Evolutionary conservation across 1,284 basidiomycete species (phyloP), one percentile per base, ranked within the genome.

Genomic region (Cutaneotrichosporon sp.): DNA sequence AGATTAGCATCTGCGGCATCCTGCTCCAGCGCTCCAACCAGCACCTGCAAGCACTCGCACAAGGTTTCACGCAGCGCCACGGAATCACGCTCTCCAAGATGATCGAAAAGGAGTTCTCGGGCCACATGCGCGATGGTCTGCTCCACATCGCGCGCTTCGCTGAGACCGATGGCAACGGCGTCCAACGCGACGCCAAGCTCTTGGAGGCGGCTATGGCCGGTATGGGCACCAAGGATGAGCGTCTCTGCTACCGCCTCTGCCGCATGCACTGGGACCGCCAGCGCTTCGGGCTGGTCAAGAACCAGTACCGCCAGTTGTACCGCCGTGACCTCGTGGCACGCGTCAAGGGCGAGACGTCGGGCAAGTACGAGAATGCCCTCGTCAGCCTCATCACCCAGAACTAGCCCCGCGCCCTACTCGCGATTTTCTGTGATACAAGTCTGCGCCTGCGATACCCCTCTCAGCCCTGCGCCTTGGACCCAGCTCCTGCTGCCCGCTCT

Each of bases 151-250:
- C 73, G 21, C 66, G 70, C 22, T 73, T 69, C 8, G 74, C 69
- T 38, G 81, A 82, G 66, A 66, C 60, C 31, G 78, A 79, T 47
- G 79, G 79, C 2, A 71, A 74, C 57, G 80, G 79, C 50, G 73
- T 81, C 14, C 64, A 74, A 21, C 70, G 79, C 31, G 80, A 81
- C 69, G 74, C 72, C 0, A 71, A 76, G 58, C 59, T 76, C 36
- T 65, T 82, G 49, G 73, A 81, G 61, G 72, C 64, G 5, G 75
- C 77, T 26, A 81, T 80, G 79, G 57, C 68, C 0, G 80, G 80
- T n/a, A 69, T 75, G 70, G 80, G 79, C 34, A 81, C 80, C 9
- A 81, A 81, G 69, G 80, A 82, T 62, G 81, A 81, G 68, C 62
- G 80, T 36, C 63, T 82, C 64, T 78, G 67, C 60, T 81, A 78